Evolutionary conservation across 2,329 filamentous ascomycete species (phyloP), one percentile per base, ranked within the genome.

Genomic region (Talaromyces atroroseus): DNA sequence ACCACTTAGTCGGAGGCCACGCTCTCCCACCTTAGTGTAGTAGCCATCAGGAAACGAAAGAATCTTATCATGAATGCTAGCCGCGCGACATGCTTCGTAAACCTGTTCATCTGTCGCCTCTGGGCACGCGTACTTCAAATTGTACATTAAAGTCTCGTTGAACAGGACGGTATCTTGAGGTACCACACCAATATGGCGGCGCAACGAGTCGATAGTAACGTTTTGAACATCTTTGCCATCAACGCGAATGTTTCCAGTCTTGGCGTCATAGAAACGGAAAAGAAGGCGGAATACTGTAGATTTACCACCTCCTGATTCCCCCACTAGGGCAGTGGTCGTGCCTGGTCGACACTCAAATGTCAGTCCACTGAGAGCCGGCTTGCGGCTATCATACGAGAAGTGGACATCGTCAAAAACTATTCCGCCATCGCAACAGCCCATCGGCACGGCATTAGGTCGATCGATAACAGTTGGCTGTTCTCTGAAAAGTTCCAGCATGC

Each of bases 101-200:
- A 96, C 85, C 26, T 96, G 85, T 63, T 92, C 88, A 58, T 95
- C 86, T 0, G 88, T 88, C 11, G 88, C 90, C 26, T 81, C 73
- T 45, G 89, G 89, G 61, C 92, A 92, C 58, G 92, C 91, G 68
- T 96, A 96, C 69, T 86, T 88, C 59, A 96, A 78, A 68, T 96
- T 96, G 76, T 95, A 96, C 90, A 96, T 94, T 61, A 96, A 77
- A 1, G 88, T 88, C 71, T 96, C 92, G 70, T 96, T 96, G 80
- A 96, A 96, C 46, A 96, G 79, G 5, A 95, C 89, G 4, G 92
- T 96, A 66, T 99, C 94, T 71, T 99, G 94, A 1, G 94, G 94
- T 6, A 99, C 94, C 45, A 99, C 92, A 23, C 94, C 94, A 66
- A 99, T 96, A 69, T 92, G 88, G 58, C 83, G 82, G 63, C 94